Base-by-base conservation (phyloP, 2,329 filamentous ascomycete species). In the Fusarium sp. region DNA sequence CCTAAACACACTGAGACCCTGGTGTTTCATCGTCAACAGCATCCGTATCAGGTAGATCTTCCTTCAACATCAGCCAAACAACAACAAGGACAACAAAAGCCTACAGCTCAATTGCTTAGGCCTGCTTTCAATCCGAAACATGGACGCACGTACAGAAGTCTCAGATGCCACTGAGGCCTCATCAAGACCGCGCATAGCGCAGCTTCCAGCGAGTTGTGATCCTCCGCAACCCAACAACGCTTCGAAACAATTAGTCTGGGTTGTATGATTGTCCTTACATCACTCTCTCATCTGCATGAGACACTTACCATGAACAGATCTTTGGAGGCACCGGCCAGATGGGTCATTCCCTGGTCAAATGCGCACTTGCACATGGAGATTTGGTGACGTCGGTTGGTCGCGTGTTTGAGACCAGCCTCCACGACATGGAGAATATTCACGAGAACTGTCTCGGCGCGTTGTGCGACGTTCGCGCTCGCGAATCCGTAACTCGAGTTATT, bases 251-350 rank as follows among this genome's bases (percentile, higher is more conserved):
- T 88, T 94, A 67, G 91, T 95, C 82, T 98, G 95, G 95, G 89
- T 98, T 77, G 93, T 96, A 85, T 36, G 50, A 62, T 46, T 28
- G 33, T 20, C 22, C 54, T 57, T 38, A 53, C 18, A 22, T 17
- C 36, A 22, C n/a, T 26, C 36, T 45, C 18, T 20, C 38, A 26
- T 55, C 31, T 42, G 18, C 45, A 48, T 28, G 17, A 36, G 15
- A 42, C 24, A 18, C 59, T 67, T 26, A 72, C 55, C 13, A 39
- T 39, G 28, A 18, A 44, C 40, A 94, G 93, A 85, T 98, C 56
- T 99, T 98, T 80, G 96, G 96, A 49, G 95, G 94, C 49, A 98
- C 95, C n/a, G 96, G 96, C 58, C 96, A 99, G 76, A 97, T 98
- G 86, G 96, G 96, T 62, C 91, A 94, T 53, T 97, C 93, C 9